Evolutionary conservation across 2,329 filamentous ascomycete species (phyloP).

Genomic region (Orbilia quercus): DNA sequence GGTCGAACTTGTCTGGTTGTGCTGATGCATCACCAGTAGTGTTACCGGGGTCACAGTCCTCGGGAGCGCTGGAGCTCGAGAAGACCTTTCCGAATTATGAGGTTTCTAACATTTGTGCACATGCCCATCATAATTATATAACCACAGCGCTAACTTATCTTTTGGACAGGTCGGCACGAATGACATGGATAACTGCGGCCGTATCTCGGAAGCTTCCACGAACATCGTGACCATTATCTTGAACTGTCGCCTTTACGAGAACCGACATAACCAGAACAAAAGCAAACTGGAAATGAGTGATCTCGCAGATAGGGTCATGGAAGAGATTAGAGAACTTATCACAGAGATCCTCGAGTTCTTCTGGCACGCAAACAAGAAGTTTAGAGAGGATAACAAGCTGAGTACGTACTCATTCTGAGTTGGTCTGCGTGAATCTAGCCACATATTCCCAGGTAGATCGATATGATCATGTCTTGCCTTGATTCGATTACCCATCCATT

Average conservation of each 20-base stretch:
- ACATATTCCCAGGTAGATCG: too few species aligned
- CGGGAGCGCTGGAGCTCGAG: too few species aligned
- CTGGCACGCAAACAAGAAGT: slow-evolving; percentile 41
- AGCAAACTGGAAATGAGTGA: slow-evolving; percentile 7
- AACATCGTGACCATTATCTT: slow-evolving; percentile 51
- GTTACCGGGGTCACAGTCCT: too few species aligned
- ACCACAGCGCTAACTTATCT: neutral
- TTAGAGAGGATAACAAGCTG: slow-evolving; percentile 35
- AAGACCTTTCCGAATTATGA: too few species aligned
- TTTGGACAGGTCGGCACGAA: slow-evolving; percentile 29
- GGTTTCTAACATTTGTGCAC: too few species aligned
- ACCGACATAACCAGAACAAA: slow-evolving; percentile 13
- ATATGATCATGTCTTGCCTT: too few species aligned
- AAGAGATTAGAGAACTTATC: slow-evolving; percentile 35
- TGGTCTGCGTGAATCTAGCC: too few species aligned
- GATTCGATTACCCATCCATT: too few species aligned
- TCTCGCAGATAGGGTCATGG: slow-evolving; percentile 17
- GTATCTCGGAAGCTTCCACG: slow-evolving; percentile 45
- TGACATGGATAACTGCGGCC: slow-evolving; percentile 52
- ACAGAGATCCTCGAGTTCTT: slow-evolving; percentile 41
- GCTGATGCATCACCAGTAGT: neutral
- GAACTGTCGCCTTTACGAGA: slow-evolving; percentile 49
- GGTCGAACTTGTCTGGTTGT: neutral
- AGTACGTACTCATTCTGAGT: slow-evolving; percentile 16
- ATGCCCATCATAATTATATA: too few species aligned